Percentiles rank a stretch among this genome's conserved stretches.
phyloP scores from a whole-genome alignment of 2,329 filamentous ascomycete species.

The Diaporthe velutina region DNA sequence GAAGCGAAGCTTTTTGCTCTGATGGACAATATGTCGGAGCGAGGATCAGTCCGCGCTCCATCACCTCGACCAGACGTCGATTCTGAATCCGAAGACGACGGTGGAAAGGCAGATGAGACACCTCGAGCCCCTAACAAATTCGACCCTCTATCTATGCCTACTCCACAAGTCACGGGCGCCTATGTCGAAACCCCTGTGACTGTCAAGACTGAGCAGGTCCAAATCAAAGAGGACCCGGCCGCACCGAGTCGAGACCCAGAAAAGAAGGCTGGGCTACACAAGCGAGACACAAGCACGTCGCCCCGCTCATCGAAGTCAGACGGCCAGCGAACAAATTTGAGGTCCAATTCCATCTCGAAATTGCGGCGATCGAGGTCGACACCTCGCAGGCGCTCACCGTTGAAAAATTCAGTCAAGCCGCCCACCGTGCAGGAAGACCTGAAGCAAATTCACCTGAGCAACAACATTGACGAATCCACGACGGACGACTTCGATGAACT shows the following conservation, averaged over 20 bases:
- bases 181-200: constrained; percentile 70
- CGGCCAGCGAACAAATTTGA: constrained; percentile 40
- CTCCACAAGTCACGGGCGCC: constrained; percentile 67
- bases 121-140: constrained; percentile 58
- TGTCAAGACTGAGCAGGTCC: constrained; percentile 53
- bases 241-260: constrained; percentile 27
- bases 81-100: constrained; percentile 43
- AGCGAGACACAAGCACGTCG: constrained; percentile 33
- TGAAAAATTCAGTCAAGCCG: constrained; percentile 67
- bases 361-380: constrained; percentile 53
- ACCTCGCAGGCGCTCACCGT: constrained; percentile 58
- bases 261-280: not conserved
- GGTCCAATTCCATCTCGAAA: constrained; percentile 47
- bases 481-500: constrained; percentile 70
- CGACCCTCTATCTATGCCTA: constrained; percentile 64
- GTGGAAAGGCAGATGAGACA: constrained; percentile 56
- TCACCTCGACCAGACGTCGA: constrained; percentile 57
- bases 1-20: constrained; percentile 70
- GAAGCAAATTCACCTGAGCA: constrained; percentile 62
- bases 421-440: constrained; percentile 69
- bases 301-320: constrained; percentile 37
- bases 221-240: constrained; percentile 34
- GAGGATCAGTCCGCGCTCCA: constrained; percentile 64
- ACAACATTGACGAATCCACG: constrained; percentile 71
- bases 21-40: constrained; percentile 67